phyloP scores from a whole-genome alignment of 2,329 filamentous ascomycete genomes.

The Mycosphaerella sp. region DNA sequence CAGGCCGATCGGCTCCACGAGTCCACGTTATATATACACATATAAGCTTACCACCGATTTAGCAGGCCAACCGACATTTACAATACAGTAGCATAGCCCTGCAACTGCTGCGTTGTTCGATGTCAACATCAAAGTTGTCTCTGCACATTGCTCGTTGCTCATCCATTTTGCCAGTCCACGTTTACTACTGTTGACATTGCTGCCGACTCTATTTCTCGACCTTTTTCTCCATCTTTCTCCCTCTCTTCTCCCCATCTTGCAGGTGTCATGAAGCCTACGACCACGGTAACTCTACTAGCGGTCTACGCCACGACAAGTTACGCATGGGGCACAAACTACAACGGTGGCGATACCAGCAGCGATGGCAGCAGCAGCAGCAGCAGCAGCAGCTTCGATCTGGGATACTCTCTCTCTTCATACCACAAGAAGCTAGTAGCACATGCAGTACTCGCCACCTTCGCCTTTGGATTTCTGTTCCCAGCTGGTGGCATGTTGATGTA shows the following conservation, averaged over 20 bases:
- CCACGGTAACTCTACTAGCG: slow-evolving; percentile 8
- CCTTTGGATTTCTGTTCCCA: slow-evolving; percentile 45
- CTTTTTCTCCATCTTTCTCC: too few species aligned
- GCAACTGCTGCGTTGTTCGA: neutral
- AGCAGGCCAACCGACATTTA: slow-evolving; percentile 2
- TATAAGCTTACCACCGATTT: neutral
- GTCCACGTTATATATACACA: neutral
- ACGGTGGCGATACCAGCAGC: slow-evolving; percentile 10
- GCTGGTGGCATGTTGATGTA: slow-evolving; percentile 41
- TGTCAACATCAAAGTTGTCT: neutral
- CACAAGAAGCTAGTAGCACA: slow-evolving; percentile 41
- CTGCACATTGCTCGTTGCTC: neutral
- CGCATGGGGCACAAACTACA: slow-evolving; percentile 16
- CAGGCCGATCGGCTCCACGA: neutral
- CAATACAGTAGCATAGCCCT: neutral
- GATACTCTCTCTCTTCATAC: slow-evolving; percentile 13
- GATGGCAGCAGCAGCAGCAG: slow-evolving; percentile 10
- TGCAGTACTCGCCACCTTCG: slow-evolving; percentile 41
- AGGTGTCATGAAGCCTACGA: slow-evolving; percentile 1
- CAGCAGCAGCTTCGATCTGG: slow-evolving; percentile 8
- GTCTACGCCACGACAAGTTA: neutral
- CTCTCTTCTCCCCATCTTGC: neutral
- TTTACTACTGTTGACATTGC: neutral
- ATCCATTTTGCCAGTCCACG: neutral
- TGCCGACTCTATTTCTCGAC: neutral